A percentile compares a stretch with the other conserved stretches of the same genome.
Conservation (phyloP, 345 rosid genomes). For the Citrus hindsii region DNA sequence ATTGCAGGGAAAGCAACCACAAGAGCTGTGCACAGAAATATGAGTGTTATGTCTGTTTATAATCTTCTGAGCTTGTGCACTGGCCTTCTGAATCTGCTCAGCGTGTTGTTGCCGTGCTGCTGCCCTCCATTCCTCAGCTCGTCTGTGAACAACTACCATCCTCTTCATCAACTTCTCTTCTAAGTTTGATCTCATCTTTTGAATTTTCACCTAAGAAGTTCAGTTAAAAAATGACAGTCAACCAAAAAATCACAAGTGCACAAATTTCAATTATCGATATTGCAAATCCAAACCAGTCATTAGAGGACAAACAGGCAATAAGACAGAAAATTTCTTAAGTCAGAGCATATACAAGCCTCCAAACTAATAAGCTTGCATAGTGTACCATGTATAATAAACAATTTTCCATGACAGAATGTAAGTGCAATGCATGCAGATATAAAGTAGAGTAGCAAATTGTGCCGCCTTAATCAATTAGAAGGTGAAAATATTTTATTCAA, state of each 20-base stretch:
- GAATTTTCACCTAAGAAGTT: slow-evolving; percentile 70
- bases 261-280: background rate
- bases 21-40: slow-evolving; percentile 41
- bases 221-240: background rate
- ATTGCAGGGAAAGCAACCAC: slow-evolving; percentile 76
- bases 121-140: slow-evolving; percentile 81
- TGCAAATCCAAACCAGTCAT: background rate
- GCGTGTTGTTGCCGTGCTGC: slow-evolving; percentile 60
- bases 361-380: background rate
- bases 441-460: background rate
- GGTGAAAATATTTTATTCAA: slow-evolving; percentile 19
- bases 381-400: background rate
- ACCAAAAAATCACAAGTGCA: background rate
- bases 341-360: background rate
- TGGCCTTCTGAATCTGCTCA: slow-evolving; percentile 54
- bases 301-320: background rate
- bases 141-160: slow-evolving; percentile 65
- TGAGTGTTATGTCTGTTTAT: slow-evolving; percentile 28
- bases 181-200: slow-evolving; percentile 78
- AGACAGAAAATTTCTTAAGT: background rate
- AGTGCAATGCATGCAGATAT: slow-evolving; percentile 1
- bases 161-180: slow-evolving; percentile 92
- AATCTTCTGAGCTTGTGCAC: slow-evolving; percentile 42
- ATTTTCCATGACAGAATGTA: background rate
- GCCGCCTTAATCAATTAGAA: background rate